Base-by-base conservation (phyloP, 2,329 filamentous ascomycete genomes). In the Orbilia ellipsospora region DNA sequence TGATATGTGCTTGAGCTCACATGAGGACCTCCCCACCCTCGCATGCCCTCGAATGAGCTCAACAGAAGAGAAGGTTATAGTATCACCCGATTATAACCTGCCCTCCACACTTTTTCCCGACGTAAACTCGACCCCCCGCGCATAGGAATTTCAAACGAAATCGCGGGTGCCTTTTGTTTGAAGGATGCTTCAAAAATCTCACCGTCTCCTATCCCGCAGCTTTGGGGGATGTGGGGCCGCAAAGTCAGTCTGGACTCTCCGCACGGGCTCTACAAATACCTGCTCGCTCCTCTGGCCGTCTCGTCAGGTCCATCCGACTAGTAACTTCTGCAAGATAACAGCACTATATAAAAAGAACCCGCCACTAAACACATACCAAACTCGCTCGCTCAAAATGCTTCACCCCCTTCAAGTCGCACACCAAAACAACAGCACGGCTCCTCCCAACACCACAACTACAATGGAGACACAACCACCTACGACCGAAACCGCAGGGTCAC, bases 11-110 rank as follows among this genome's bases (percentile, higher is more conserved):
- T 10, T 36, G 31, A 36, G 31, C 44, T 61, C 42, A 51, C 28
- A 56, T 69, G 55, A 59, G 55, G 56, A 61, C 55, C 64, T 68
- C 42, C 64, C 64, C 64, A 57, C 31, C 48, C 66, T 63, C 66
- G 42, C 48, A 52, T 52, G 20, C 42, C 4, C 66, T 63, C 66
- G 57, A 62, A 70, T 57, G 66, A 62, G 66, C 66, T 70, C 66
- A 70, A 63, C 51, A 70, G 59, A 48, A 36, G 31, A 36, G 31
- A 36, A 36, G 10, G 31, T 36, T 36, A 36, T 36, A 55, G 57
- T 57, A 69, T 70, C 66, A 70, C 57, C 66, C 66, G 66, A 70
- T 57, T 62, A 62, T 70, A 63, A 70, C 66, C 66, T 56, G 16
- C 56, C 65, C 54, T 10, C 42, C 64, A 28, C 51, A 45, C 45